Evolutionary conservation across 352 stramenopile species (phyloP).

Genomic region (Globisporangium perplexum): DNA sequence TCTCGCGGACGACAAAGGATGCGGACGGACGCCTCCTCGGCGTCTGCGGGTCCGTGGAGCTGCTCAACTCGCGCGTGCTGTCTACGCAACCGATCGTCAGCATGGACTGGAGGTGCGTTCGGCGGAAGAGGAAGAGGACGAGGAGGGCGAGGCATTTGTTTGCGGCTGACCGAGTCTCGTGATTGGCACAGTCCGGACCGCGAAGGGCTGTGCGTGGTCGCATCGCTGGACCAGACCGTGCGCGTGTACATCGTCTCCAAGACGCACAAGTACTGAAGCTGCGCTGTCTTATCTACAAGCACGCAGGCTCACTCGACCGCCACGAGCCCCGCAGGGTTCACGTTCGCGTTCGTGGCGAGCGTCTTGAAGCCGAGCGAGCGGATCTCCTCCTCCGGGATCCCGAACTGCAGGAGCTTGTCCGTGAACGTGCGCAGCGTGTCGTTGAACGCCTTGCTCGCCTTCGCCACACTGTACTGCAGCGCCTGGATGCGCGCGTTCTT

Average conservation of each 20-base stretch:
- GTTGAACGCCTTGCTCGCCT: slow-evolving; percentile 76
- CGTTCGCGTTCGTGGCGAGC: slow-evolving; percentile 43
- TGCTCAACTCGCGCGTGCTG: slow-evolving; percentile 94
- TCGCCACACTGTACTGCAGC: slow-evolving; percentile 61
- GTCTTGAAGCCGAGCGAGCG: slow-evolving; percentile 56
- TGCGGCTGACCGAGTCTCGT: neutral
- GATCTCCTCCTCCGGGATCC: slow-evolving; percentile 72
- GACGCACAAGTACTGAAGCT: slow-evolving; percentile 89
- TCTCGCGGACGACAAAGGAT: slow-evolving; percentile 83
- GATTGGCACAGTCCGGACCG: slow-evolving; percentile 66
- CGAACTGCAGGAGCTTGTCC: slow-evolving; percentile 57
- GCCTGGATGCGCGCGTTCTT: slow-evolving; percentile 55
- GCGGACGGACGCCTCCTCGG: slow-evolving; percentile 78
- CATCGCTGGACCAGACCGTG: slow-evolving; percentile 94
- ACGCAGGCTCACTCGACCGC: slow-evolving; percentile 20
- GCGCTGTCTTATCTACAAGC: neutral
- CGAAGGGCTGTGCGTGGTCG: slow-evolving; percentile 89
- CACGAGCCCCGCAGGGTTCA: slow-evolving; percentile 70
- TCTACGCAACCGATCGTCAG: slow-evolving; percentile 95
- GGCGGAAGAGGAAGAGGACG: neutral
- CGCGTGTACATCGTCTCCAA: slow-evolving; percentile 95
- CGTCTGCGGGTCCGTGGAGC: slow-evolving; percentile 89
- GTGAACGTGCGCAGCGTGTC: slow-evolving; percentile 70
- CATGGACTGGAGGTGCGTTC: slow-evolving; percentile 92
- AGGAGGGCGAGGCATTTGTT: neutral